Evolutionary conservation across 352 stramenopile genomes (phyloP), one percentile per base, ranked within the genome.

Genomic region (Phytophthora ramorum): DNA sequence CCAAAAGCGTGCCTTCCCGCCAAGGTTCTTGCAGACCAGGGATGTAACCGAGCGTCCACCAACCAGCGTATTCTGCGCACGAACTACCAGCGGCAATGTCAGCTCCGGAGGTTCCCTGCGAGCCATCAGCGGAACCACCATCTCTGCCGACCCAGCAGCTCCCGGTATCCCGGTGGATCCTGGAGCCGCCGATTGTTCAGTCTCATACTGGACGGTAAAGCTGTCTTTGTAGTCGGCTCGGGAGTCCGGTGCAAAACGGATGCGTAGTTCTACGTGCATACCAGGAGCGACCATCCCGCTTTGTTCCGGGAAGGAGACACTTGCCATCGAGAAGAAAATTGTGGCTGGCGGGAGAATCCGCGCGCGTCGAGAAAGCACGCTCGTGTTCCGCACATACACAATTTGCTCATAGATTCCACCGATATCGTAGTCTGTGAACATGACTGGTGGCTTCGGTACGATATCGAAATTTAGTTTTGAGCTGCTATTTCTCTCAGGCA

Each of bases 331-430:
- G 40, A 95, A 95, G 55, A 77, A 87, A 22, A 90, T 65, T 14
- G 83, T 89, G 10, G 60, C 64, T 10, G 87, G 83, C 16, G 85
- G 83, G 7, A 93, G 56, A n/a, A 93, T 71, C 20, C 85, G 85
- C 44, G 84, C 55, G 2, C 83, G 80, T 14, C 85, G 74, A 35
- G 83, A 89, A 8, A 91, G 48, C 1, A 43, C 8, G n/a, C 72
- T 84, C 14, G 63, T 77, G 52, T 95, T 95, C 52, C 83, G 83
- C 1, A 95, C 26, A 16, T 82, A 78, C 34, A 92, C 69, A 5
- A 76, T 59, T 56, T 93, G 82, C 62, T 95, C 83, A 69, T 95
- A 93, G 14, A 92, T 69, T n/a, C 85, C 85, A 28, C 78, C 83
- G 16, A 82, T 76, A 44, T 92, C 85, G 58, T 93, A 95, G 22